These are phyloP conservation scores for Chlorokybus atmophyticus DNA, from an alignment of 139 green algal genomes.

Conservation along the genomic window DNA sequence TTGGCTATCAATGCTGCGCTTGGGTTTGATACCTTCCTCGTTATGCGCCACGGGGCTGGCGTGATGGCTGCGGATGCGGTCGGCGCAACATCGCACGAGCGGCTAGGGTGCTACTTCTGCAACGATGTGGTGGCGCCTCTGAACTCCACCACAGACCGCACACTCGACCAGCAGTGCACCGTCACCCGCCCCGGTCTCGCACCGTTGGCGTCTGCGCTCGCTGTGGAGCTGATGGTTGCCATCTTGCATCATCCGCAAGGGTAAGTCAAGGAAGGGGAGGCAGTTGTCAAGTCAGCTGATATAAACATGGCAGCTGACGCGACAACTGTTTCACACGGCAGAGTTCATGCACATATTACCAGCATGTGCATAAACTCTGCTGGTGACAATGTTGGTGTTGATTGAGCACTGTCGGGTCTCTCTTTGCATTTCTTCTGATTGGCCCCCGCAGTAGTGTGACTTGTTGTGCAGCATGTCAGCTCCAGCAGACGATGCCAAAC, in stretches of 20 bases:
- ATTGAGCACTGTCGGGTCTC: background rate
- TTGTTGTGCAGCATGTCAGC: slow-evolving; percentile 9
- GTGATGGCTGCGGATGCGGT: background rate
- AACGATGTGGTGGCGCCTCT: slow-evolving; percentile 88
- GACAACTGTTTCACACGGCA: slow-evolving; percentile 2
- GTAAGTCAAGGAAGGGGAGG: slow-evolving; percentile 2
- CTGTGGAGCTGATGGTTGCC: slow-evolving; percentile 75
- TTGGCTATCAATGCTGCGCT: slow-evolving; percentile 81
- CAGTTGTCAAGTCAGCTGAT: too few species aligned
- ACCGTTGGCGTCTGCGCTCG: slow-evolving; percentile 67
- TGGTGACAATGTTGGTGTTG: background rate
- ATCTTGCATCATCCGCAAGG: slow-evolving; percentile 56
- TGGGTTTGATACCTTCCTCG: slow-evolving; percentile 79
- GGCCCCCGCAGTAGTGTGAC: slow-evolving; percentile 6
- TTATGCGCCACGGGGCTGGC: slow-evolving; percentile 56
- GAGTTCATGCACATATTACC: too few species aligned
- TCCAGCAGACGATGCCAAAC: slow-evolving; percentile 5
- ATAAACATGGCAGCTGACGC: background rate
- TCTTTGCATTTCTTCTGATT: slow-evolving; percentile 9
- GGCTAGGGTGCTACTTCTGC: slow-evolving; percentile 98
- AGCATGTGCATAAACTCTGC: slow-evolving; percentile 16
- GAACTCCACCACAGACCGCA: slow-evolving; percentile 57
- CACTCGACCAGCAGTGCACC: slow-evolving; percentile 95
- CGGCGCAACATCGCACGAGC: slow-evolving; percentile 6
- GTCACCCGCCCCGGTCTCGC: slow-evolving; percentile 79